Percentiles rank a stretch among this genome's conserved stretches.
These are phyloP conservation scores for Nemania sp. DNA, from an alignment of 2,329 filamentous ascomycete genomes.

Conservation along the genomic window DNA sequence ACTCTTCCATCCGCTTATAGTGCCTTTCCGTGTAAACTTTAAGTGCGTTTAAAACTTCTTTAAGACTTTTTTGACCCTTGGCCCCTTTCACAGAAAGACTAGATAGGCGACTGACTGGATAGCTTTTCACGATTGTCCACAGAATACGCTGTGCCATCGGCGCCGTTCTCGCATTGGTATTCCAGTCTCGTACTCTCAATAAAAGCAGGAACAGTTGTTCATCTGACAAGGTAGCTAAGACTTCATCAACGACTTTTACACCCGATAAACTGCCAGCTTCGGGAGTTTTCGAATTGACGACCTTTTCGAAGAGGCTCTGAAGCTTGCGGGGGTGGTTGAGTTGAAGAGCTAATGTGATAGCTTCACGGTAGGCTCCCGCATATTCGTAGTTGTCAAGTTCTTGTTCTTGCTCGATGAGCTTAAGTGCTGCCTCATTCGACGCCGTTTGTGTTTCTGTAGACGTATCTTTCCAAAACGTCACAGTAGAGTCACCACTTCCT, in stretches of 20 bases:
- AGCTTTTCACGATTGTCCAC: conserved; percentile 81
- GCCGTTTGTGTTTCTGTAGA: conserved; percentile 82
- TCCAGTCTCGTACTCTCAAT: conserved; percentile 91
- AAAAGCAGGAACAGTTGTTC: conserved; percentile 89
- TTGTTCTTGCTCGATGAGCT: conserved; percentile 93
- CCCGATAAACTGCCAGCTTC: conserved; percentile 75
- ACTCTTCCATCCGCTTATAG: conserved; percentile 87
- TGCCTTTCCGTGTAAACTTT: conserved; percentile 93
- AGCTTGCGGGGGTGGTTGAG: conserved; percentile 94
- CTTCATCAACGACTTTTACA: conserved; percentile 80
- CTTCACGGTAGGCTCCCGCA: conserved; percentile 88
- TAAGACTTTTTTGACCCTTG: conserved; percentile 73
- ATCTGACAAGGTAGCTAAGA: conserved; percentile 81
- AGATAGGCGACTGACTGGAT: conserved; percentile 82
- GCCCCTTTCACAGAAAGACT: conserved; percentile 72
- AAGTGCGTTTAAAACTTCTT: conserved; percentile 88
- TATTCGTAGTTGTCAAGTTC: conserved; percentile 93
- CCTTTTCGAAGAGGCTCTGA: conserved; percentile 83
- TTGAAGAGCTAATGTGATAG: conserved; percentile 89
- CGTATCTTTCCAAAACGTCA: conserved; percentile 97
- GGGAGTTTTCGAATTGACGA: conserved; percentile 72
- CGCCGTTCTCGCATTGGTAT: conserved; percentile 91
- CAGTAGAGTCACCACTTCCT: conserved; percentile 89
- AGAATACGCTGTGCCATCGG: conserved; percentile 88
- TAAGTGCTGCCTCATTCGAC: conserved; percentile 77